A percentile compares a stretch with the other conserved stretches of the same genome.
phyloP scores from a whole-genome alignment of 2,329 filamentous ascomycete genomes.

The Fusarium devonianum region DNA sequence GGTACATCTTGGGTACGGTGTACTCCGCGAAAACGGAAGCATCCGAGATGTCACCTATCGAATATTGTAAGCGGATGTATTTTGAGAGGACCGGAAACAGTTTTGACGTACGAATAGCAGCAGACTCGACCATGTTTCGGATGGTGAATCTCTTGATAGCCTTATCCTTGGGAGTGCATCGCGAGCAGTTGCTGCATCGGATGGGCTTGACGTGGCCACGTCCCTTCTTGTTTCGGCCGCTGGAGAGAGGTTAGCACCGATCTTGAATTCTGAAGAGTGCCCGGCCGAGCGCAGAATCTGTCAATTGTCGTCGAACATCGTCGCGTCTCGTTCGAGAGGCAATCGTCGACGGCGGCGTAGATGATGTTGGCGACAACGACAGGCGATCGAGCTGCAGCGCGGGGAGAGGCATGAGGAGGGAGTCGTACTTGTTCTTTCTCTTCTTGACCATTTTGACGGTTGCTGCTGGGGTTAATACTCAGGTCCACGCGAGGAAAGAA shows the following conservation, averaged over 20 bases:
- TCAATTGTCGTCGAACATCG: slow-evolving; percentile 22
- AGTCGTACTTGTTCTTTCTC: slow-evolving; percentile 71
- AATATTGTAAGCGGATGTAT: slow-evolving; percentile 24
- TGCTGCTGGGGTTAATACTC: slow-evolving; percentile 51
- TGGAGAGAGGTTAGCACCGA: slow-evolving; percentile 49
- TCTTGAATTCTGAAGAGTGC: background rate
- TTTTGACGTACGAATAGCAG: slow-evolving; percentile 89
- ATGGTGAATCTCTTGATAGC: slow-evolving; percentile 99
- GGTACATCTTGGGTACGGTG: slow-evolving; percentile 99
- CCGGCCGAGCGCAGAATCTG: background rate
- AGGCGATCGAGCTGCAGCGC: slow-evolving; percentile 29
- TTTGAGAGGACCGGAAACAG: background rate
- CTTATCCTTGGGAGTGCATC: slow-evolving; percentile 99
- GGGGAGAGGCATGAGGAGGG: slow-evolving; percentile 17
- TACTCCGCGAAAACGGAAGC: slow-evolving; percentile 99
- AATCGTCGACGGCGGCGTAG: slow-evolving; percentile 25
- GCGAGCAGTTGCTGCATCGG: slow-evolving; percentile 76
- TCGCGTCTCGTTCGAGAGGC: slow-evolving; percentile 22
- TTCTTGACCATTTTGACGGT: slow-evolving; percentile 75
- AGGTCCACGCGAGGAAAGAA: slow-evolving; percentile 42
- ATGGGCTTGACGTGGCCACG: slow-evolving; percentile 99
- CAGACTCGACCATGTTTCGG: slow-evolving; percentile 99
- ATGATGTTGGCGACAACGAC: slow-evolving; percentile 4
- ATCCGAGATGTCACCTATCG: slow-evolving; percentile 97
- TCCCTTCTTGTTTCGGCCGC: slow-evolving; percentile 99